Evolutionary conservation across 352 stramenopile species (phyloP).

Genomic region (Albugo candida): DNA sequence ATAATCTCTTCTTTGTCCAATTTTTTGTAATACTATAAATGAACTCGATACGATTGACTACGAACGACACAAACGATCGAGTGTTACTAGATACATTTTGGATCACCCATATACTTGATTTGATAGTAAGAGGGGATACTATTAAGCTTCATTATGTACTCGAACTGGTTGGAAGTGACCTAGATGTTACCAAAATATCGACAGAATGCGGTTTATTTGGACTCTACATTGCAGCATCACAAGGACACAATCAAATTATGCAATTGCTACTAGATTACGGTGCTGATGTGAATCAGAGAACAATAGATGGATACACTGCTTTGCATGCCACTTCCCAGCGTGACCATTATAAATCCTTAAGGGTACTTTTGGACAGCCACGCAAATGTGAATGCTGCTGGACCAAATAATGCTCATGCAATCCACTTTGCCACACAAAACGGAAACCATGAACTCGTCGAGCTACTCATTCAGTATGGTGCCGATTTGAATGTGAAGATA

Average conservation of each 20-base stretch:
- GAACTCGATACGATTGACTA: too few species aligned
- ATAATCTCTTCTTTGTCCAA: too few species aligned
- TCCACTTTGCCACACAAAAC: slow-evolving; percentile 46
- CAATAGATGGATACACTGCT: slow-evolving; percentile 27
- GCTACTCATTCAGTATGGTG: slow-evolving; percentile 20
- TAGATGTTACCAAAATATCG: too few species aligned
- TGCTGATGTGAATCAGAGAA: slow-evolving; percentile 18
- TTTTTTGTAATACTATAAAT: too few species aligned
- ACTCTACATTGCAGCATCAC: slow-evolving; percentile 62
- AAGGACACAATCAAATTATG: slow-evolving; percentile 36
- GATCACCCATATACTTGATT: too few species aligned
- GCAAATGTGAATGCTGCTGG: slow-evolving; percentile 15
- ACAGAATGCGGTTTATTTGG: too few species aligned
- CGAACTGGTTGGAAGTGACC: too few species aligned
- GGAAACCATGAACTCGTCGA: slow-evolving; percentile 22
- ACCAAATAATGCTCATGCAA: slow-evolving; percentile 24
- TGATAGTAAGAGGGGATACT: too few species aligned
- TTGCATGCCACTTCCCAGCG: slow-evolving; percentile 45
- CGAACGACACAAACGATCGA: too few species aligned
- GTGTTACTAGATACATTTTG: too few species aligned
- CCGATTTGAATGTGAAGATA: slow-evolving; percentile 25
- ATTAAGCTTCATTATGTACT: too few species aligned
- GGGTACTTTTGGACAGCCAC: slow-evolving; percentile 38
- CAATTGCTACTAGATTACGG: slow-evolving; percentile 40
- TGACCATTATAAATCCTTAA: slow-evolving; percentile 21